Base-by-base conservation (phyloP, 805 yeast species). In the Yamadazyma nakazawae region DNA sequence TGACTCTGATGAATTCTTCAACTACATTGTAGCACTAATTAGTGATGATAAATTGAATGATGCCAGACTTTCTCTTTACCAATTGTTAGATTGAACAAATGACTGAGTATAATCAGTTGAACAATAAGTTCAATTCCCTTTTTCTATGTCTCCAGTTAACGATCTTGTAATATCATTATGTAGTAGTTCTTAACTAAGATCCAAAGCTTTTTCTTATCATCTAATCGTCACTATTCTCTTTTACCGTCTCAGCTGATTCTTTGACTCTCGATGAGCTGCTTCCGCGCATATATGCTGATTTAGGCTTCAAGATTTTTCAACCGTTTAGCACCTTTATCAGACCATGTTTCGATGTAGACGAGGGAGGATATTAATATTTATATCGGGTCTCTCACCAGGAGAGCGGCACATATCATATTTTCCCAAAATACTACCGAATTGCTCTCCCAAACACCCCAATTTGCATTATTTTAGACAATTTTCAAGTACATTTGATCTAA, bases 1-100 rank as follows among this genome's bases (percentile, higher is more conserved):
- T 72, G 77, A 72, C 67, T 70, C 77, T 72, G 77, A 72, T 40
- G 28, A 28, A 28, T 28, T 28, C 32, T 28, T 28, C 32, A 28
- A 28, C 32, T 28, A 9, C 5, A 13, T 13, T 9, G 32, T 28
- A 28, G 10, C 9, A 21, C 24, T 21, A 21, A 4, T 21, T 7
- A 21, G 4, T 21, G 24, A 21, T 21, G 24, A 21, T 21, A 21
- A 21, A 21, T 21, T 21, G 7, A 21, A 21, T 21, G 24, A 21
- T 21, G 4, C 6, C 7, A 7, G 24, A 7, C 4, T 21, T 21
- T 21, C 7, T 7, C 7, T 21, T 21, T 21, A 7, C 24, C 7
- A 7, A 21, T 21, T 7, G 24, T 21, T 5, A 21, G 24, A 21
- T 21, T 7, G 24, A 4, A 5, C 24, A 21, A 21, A 5, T 21